Base-by-base conservation (phyloP, 192 early-diverging fungal genomes). In the Gonapodya sp. region DNA sequence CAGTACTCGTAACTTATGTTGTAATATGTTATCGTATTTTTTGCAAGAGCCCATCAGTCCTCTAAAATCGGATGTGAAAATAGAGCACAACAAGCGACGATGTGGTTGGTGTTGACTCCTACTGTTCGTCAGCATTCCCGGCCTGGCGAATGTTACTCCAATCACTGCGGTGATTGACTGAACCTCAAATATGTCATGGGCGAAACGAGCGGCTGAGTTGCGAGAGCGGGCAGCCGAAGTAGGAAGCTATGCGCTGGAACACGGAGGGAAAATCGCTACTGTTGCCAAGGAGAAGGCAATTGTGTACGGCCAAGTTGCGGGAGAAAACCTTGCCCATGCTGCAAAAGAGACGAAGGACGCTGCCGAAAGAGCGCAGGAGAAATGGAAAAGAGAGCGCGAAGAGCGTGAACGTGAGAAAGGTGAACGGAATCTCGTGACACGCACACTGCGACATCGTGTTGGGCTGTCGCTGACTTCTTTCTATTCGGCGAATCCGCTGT, bases 361-460 rank as follows among this genome's bases (percentile, higher is more conserved):
- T 34, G 75, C 75, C 8, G 75, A 77, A 31, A 2, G 34, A 2
- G 34, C 75, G 8, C 75, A 77, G 8, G 75, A 77, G 31, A 18
- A 77, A 33, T 77, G 75, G 75, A 34, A 77, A 8, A 77, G 34
- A 34, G 30, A 77, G 75, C 75, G 75, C 31, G 75, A 77, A 77
- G 34, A 77, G 31, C 75, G 75, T 14, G 34, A 18, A 8, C 30
- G 75, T 2, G 18, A 18, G 75, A 32, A 31, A 18, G 75, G 34
- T 34, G 75, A 77, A 14, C 34, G 30, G 64, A 30, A 72, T 30
- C 16, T 72, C 16, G 64, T 16, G 64, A 30, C 16, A 16, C 16
- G 64, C 16, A 30, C 64, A 16, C 64, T 30, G 64, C 64, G 30
- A 30, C 16, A 16, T 30, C 64, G 16, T 72, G 16, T 18, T 72